Base-by-base conservation (phyloP, 2,329 filamentous ascomycete genomes). In the Sclerotinia minor region DNA sequence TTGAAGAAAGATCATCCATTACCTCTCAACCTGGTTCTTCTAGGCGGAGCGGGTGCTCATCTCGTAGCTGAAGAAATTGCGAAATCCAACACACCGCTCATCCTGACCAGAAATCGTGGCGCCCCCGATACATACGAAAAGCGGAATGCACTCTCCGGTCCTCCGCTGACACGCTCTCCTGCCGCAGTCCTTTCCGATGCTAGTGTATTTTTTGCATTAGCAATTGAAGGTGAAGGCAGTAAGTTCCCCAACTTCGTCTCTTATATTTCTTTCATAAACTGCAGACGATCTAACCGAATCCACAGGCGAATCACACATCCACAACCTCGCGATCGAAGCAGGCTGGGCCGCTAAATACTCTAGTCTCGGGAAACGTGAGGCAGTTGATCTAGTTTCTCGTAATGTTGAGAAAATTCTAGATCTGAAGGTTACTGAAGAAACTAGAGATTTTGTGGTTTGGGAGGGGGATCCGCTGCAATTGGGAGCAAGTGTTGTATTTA, bases 361-460 rank as follows among this genome's bases (percentile, higher is more conserved):
- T 6, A 76, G 76, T 0, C 71, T 81, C 1, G 75, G 71, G 44
- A 76, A 78, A 32, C 71, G 72, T 26, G 72, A 78, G 26, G 76
- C 78, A 17, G 72, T 82, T 19, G 71, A 76, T 32, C 74, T 82
- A 21, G 77, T 82, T 1, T 77, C 78, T 7, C 73, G 70, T 26
- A 82, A 82, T 64, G 74, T 82, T 29, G 80, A 82, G 69, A 73
- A 77, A 50, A 81, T 82, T 29, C 72, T 82, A 24, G 75, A 76
- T 2, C 73, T 82, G 32, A 53, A 72, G 5, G 66, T 70, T 19
- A 59, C 68, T 49, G 72, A 78, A 54, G 74, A 69, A 41, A 72
- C 75, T n/a, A 75, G 70, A 53, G 81, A 82, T 67, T 73, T 81
- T 54, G 81, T 82, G 13, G 69, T 82, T 21, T 82, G 77, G 73